Base-by-base conservation (phyloP, 129 eudicot species). In the Silybum marianum region DNA sequence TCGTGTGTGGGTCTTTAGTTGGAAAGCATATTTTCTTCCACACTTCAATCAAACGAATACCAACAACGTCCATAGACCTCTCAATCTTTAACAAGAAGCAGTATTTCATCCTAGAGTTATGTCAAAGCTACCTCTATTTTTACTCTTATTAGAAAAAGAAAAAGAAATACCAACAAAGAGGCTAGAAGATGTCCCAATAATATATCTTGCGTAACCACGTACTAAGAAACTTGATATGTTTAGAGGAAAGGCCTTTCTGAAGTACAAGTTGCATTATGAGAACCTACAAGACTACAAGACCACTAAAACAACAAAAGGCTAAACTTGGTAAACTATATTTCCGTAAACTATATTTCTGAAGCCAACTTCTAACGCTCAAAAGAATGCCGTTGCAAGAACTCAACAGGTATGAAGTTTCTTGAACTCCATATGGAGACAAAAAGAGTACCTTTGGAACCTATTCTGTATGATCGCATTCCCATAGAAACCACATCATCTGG, bases 401-500 rank as follows among this genome's bases (percentile, higher is more conserved):
- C 69, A 69, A 42, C 26, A 48, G 42, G 70, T 18, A 32, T 68
- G 72, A 36, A 28, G 26, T 67, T 24, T 30, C 42, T 23, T 48
- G 44, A 80, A 72, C 30, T 46, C 44, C 66, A 69, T 40, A 46
- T 28, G 46, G 48, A 40, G 68, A 86, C 44, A 48, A 34, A 34
- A 76, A 62, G 22, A 75, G 67, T 89, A 93, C 97, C 97, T 88
- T 89, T 88, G n/a, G 90, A 80, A 77, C 87, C 88, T 79, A 73
- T 48, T 82, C 75, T 95, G 75, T 82, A 72, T 62, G 97, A 88
- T 72, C 72, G 86, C 88, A 89, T 8, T 60, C 98, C 94, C 81
- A 69, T 69, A 70, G 94, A 86, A 75, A 95, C 96, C 77, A 90
- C 58, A 83, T 95, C 98, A 84, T 95, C 97, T 30, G 98, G 97